These are phyloP conservation scores for Podaxis sp. DNA, from an alignment of 768 basidiomycete species.

Conservation along the genomic window DNA sequence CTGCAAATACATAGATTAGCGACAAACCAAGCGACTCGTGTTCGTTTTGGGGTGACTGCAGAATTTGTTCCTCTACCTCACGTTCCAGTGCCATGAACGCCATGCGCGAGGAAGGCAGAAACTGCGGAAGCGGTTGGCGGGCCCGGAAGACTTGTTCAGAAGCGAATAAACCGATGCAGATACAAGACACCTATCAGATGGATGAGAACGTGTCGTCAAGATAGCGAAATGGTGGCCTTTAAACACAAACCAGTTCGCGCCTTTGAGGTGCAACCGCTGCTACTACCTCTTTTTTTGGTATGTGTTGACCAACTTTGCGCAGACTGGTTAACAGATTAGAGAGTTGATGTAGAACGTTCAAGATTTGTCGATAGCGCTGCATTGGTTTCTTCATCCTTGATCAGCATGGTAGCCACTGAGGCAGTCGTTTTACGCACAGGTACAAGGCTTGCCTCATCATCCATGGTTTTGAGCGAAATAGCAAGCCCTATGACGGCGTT, in stretches of 20 bases:
- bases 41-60: constrained; percentile 17
- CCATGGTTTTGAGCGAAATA: constrained; percentile 40
- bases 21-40: constrained; percentile 35
- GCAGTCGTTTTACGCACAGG: constrained; percentile 34
- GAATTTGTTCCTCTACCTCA: constrained; percentile 34
- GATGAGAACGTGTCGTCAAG: neutral
- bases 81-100: constrained; percentile 36
- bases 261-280: constrained; percentile 36
- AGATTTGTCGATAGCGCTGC: constrained; percentile 38
- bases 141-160: constrained; percentile 48
- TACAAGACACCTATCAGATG: constrained; percentile 34
- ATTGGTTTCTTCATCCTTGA: constrained; percentile 42
- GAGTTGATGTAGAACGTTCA: constrained; percentile 36
- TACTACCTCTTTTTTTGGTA: constrained; percentile 44
- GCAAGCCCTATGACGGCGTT: constrained; percentile 25
- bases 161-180: constrained; percentile 48
- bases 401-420: neutral
- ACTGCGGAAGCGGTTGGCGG: constrained; percentile 48
- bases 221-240: neutral
- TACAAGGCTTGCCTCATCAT: constrained; percentile 46
- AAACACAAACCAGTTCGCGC: constrained; percentile 33
- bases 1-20: constrained; percentile 42
- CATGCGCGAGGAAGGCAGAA: constrained; percentile 44
- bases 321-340: constrained; percentile 45
- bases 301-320: constrained; percentile 46